phyloP scores from a whole-genome alignment of 2,329 filamentous ascomycete species.

The Alternaria triticina region DNA sequence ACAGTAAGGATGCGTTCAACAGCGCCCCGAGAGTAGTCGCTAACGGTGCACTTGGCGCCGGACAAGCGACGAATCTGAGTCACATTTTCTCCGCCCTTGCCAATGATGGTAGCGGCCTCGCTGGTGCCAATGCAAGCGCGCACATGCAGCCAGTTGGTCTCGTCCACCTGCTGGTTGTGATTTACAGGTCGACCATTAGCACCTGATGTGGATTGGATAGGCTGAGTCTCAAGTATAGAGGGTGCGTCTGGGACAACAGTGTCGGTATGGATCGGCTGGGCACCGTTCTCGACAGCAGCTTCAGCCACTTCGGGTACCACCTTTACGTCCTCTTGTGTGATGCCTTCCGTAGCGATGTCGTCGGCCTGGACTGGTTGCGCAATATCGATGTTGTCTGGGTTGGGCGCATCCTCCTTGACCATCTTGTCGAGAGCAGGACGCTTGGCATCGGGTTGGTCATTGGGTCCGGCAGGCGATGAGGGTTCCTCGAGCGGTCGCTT shows the following conservation, averaged over 20 bases:
- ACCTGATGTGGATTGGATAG: conserved; percentile 63
- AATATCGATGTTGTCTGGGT: conserved; percentile 57
- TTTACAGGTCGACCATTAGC: conserved; percentile 58
- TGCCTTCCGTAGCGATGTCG: conserved; percentile 40
- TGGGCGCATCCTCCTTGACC: conserved; percentile 66
- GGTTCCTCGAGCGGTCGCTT: conserved; percentile 98
- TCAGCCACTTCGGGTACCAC: conserved; percentile 30
- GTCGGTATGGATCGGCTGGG: conserved; percentile 71
- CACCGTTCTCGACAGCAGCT: conserved; percentile 51
- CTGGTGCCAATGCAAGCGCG: conserved; percentile 96
- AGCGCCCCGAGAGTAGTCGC: conserved; percentile 95
- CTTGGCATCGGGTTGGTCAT: conserved; percentile 96
- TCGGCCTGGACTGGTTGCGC: conserved; percentile 46
- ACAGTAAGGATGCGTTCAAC: conserved; percentile 98
- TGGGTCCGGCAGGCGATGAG: conserved; percentile 88
- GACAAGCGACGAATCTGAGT: conserved; percentile 95
- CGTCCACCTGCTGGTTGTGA: conserved; percentile 71
- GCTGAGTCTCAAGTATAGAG: conserved; percentile 60
- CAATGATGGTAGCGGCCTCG: conserved; percentile 96
- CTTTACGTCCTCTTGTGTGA: conserved; percentile 36
- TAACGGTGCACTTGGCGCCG: conserved; percentile 97
- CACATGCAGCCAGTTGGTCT: conserved; percentile 96
- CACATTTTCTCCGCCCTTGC: conserved; percentile 98
- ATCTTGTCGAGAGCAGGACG: conserved; percentile 94
- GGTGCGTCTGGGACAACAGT: conserved; percentile 70